Percentiles rank a stretch among this genome's conserved stretches.
Conservation (phyloP, 2,329 filamentous ascomycete genomes). For the Aaosphaeria arxii region DNA sequence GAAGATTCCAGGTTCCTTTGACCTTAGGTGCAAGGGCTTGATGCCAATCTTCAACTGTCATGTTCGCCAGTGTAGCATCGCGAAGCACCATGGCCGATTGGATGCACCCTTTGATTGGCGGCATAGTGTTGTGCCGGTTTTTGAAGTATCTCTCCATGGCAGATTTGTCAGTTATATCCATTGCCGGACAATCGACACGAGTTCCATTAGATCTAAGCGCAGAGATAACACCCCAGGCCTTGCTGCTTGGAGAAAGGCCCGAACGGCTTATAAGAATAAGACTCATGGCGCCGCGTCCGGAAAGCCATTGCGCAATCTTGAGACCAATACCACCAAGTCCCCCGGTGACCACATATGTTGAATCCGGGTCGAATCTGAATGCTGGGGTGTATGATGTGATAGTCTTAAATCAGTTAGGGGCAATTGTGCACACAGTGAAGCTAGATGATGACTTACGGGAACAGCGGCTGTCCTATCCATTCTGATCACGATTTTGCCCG, state of each 20-base stretch:
- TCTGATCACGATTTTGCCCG: constrained; percentile 9
- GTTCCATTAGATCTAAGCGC: not conserved
- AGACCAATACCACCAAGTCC: constrained; percentile 1
- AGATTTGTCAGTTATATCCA: not conserved
- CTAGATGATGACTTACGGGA: not conserved
- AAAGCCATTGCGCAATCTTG: not conserved
- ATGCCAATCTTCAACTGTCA: constrained; percentile 10
- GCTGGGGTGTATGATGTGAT: not conserved
- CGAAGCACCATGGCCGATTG: not conserved
- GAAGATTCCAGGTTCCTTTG: not conserved
- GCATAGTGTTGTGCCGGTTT: not conserved
- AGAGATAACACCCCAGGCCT: not conserved
- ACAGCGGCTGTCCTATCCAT: constrained; percentile 5
- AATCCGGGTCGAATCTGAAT: not conserved
- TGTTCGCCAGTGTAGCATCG: constrained; percentile 2
- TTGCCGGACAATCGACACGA: not conserved
- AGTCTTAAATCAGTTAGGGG: not conserved
- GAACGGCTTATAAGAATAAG: not conserved
- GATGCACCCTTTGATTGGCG: not conserved
- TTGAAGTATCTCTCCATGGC: not conserved
- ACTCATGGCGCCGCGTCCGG: not conserved
- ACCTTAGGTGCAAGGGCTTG: constrained; percentile 13
- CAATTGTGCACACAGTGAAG: not conserved
- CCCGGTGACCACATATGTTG: not conserved
- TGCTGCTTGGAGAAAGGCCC: not conserved